A percentile compares a stretch with the other conserved stretches of the same genome.
These are phyloP conservation scores for Termitomyces sp. DNA, from an alignment of 768 basidiomycete genomes.

Conservation along the genomic window DNA sequence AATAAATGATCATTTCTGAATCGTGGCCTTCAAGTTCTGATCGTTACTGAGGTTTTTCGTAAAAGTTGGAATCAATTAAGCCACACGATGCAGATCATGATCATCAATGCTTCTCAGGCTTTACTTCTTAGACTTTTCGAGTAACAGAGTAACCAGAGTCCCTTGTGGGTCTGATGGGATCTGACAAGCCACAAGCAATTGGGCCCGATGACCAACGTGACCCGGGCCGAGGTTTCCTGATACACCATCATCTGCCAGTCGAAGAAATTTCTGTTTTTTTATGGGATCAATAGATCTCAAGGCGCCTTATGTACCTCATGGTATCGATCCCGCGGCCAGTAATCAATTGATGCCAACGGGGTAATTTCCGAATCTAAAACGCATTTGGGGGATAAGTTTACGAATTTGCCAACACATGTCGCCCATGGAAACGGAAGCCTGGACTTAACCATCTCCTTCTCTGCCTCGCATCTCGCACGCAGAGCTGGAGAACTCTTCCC, in stretches of 20 bases:
- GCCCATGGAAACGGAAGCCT: conserved; percentile 15
- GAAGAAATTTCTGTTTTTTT: background rate
- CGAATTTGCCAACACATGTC: conserved; percentile 4
- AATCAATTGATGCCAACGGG: conserved; percentile 11
- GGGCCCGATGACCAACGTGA: conserved; percentile 1
- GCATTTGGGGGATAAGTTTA: conserved; percentile 7
- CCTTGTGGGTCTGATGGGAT: conserved; percentile 6
- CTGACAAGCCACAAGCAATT: conserved; percentile 1
- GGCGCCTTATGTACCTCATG: conserved; percentile 8
- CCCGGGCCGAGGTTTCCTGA: background rate
- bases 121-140: background rate
- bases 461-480: background rate
- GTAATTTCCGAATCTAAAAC: conserved; percentile 7
- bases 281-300: background rate
- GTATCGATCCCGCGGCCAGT: background rate
- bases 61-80: background rate
- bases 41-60: too few relatives aligned
- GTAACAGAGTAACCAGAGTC: background rate
- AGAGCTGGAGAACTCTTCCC: background rate
- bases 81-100: background rate
- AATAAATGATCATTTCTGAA: background rate
- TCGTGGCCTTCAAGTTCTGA: background rate
- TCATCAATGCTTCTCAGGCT: background rate
- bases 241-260: conserved; percentile 1
- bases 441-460: conserved; percentile 1